Evolutionary conservation across 371 early-diverging fungal genomes (phyloP).

Genomic region (Mortierella sp.): DNA sequence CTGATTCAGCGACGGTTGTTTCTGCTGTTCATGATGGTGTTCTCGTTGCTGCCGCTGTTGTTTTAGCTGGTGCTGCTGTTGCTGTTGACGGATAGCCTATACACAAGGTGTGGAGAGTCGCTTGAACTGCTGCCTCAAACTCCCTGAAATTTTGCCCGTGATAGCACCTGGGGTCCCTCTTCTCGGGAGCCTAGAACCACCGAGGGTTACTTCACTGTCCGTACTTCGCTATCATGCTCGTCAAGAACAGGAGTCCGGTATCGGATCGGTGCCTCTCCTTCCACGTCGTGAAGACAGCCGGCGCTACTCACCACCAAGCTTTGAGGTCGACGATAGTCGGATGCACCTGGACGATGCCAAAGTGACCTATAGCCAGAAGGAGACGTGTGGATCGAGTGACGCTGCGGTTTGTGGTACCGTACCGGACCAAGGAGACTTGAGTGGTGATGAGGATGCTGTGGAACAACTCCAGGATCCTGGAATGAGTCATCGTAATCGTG

Average conservation of each 20-base stretch:
- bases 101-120: constrained; percentile 35
- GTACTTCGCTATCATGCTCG: constrained; percentile 9
- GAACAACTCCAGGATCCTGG: neutral
- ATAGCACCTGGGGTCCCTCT: neutral
- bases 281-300: too few relatives aligned
- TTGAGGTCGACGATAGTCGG: constrained; percentile 22
- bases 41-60: constrained; percentile 22
- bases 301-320: constrained; percentile 3
- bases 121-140: constrained; percentile 16
- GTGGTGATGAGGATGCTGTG: neutral
- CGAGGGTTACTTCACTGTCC: neutral
- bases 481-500: constrained; percentile 9
- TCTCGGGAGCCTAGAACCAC: neutral
- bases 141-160: constrained; percentile 2
- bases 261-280: neutral
- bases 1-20: too few relatives aligned
- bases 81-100: constrained; percentile 39
- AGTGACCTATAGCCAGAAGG: neutral
- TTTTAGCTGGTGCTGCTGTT: constrained; percentile 9
- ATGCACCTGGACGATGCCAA: neutral
- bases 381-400: constrained; percentile 10
- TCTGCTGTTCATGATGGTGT: constrained; percentile 4
- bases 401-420: neutral
- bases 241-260: constrained; percentile 18
- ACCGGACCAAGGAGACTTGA: neutral